These are phyloP conservation scores for Lactarius sanguifluus DNA, from an alignment of 768 basidiomycete genomes.

Conservation along the genomic window DNA sequence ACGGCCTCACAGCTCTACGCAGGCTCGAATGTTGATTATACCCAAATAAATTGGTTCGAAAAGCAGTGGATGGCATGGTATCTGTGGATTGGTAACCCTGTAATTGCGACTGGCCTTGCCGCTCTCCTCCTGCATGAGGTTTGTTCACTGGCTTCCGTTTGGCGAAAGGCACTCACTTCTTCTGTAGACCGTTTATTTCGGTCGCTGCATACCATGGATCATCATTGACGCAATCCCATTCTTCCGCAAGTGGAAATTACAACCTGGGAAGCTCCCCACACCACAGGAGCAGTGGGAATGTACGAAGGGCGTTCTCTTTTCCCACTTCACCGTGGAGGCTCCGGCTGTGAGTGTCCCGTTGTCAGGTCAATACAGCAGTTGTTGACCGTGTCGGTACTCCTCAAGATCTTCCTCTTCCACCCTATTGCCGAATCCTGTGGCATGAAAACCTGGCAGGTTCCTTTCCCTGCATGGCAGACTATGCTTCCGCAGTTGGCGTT, in stretches of 20 bases:
- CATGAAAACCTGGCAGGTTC: constrained; percentile 91
- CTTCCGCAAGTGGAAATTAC: constrained; percentile 92
- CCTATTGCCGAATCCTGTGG: constrained; percentile 84
- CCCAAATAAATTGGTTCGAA: constrained; percentile 68
- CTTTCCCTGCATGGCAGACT: constrained; percentile 71
- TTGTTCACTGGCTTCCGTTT: constrained; percentile 33
- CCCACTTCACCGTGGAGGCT: constrained; percentile 93
- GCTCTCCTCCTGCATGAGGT: constrained; percentile 95
- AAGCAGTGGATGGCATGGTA: constrained; percentile 86
- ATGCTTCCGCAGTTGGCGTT: constrained; percentile 77
- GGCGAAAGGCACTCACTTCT: background rate
- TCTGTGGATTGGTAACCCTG: constrained; percentile 79
- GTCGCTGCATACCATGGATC: constrained; percentile 92
- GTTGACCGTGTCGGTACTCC: background rate
- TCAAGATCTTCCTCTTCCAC: constrained; percentile 87
- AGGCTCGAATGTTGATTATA: constrained; percentile 53
- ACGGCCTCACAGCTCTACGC: constrained; percentile 52
- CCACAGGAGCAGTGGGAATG: constrained; percentile 89
- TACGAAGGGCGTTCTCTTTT: constrained; percentile 89
- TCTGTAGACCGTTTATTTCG: constrained; percentile 89
- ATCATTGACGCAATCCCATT: constrained; percentile 93
- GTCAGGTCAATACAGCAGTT: background rate
- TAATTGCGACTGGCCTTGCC: constrained; percentile 91
- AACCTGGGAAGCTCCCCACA: constrained; percentile 81
- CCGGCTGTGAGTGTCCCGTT: constrained; percentile 61